A percentile compares a stretch with the other conserved stretches of the same genome.
Conservation (phyloP, 495 filamentous ascomycete genomes). For the Apodospora peruviana region DNA sequence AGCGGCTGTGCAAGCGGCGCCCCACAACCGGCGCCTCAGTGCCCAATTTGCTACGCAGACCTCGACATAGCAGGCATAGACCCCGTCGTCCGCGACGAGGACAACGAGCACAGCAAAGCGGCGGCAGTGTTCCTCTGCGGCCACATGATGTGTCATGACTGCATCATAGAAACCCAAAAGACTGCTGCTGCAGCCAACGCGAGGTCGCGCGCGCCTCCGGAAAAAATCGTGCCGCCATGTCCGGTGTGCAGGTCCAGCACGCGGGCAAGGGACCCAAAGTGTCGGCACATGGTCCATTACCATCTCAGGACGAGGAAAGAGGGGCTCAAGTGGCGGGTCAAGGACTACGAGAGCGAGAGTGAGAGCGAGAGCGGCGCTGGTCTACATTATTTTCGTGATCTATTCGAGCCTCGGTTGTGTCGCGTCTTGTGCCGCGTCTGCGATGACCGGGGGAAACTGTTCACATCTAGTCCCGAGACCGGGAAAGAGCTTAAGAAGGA, state of each 20-base stretch:
- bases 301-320: too few species aligned
- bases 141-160: background rate
- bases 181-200: too few species aligned
- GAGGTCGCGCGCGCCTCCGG: too few species aligned
- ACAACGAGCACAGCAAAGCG: background rate
- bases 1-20: too few species aligned
- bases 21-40: background rate
- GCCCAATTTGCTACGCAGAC: background rate
- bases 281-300: background rate
- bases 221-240: too few species aligned
- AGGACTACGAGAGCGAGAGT: background rate
- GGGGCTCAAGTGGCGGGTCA: background rate
- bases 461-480: too few species aligned
- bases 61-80: background rate
- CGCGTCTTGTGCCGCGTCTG: too few species aligned
- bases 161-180: background rate
- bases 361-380: background rate
- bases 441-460: too few species aligned
- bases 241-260: background rate
- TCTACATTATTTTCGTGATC: too few species aligned
- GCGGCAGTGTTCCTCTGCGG: background rate
- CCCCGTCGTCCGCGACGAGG: background rate
- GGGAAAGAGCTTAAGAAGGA: too few species aligned
- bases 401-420: too few species aligned
- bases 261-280: background rate